phyloP scores from a whole-genome alignment of 208 protist genomes.

The Leishmania tarentolae region DNA sequence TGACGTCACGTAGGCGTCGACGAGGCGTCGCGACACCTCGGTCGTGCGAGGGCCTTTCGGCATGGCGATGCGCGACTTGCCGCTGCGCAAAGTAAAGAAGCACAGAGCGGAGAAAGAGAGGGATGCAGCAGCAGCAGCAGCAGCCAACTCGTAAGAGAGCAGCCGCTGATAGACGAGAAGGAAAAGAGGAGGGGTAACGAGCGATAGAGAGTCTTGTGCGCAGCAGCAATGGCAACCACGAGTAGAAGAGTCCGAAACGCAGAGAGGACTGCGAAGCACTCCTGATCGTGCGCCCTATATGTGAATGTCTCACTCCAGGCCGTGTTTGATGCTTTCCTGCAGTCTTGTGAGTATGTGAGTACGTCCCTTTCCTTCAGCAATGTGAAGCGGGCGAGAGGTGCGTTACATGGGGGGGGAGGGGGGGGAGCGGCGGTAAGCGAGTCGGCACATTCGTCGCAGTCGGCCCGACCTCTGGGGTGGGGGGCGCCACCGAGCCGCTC shows the following conservation, averaged over 20 bases:
- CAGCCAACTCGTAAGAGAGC: neutral
- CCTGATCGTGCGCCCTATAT: neutral
- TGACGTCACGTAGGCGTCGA: conserved; percentile 67
- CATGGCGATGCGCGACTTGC: conserved; percentile 6
- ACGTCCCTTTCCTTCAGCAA: neutral
- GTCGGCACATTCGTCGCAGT: neutral
- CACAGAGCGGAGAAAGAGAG: neutral
- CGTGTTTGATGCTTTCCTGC: too few species aligned
- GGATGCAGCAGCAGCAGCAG: neutral
- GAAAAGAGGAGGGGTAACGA: neutral
- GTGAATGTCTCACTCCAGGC: neutral
- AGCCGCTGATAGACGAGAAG: neutral
- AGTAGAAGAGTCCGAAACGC: neutral
- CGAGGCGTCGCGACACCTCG: conserved; percentile 47
- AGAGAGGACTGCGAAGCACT: neutral
- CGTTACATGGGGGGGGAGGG: neutral
- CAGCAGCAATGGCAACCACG: neutral
- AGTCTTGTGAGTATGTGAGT: neutral
- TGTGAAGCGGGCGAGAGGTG: neutral
- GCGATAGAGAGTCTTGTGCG: neutral
- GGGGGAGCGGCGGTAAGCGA: too few species aligned
- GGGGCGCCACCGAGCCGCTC: neutral
- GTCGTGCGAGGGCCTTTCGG: conserved; percentile 27
- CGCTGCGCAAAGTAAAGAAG: neutral
- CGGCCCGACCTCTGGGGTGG: neutral